These are phyloP conservation scores for Galerina sulciceps DNA, from an alignment of 768 basidiomycete genomes.

Conservation along the genomic window DNA sequence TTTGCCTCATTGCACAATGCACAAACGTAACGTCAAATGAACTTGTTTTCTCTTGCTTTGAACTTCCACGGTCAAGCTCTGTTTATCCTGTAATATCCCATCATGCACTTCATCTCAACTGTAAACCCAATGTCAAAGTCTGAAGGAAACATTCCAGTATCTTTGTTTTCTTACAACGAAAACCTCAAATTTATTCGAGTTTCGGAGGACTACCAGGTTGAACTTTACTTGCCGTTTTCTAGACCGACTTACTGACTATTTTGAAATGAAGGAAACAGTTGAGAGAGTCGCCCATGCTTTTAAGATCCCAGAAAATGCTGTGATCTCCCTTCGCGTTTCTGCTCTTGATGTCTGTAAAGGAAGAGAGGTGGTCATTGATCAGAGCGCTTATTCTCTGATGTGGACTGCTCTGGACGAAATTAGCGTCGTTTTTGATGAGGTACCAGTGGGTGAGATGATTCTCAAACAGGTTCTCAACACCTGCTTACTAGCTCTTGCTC, in stretches of 20 bases:
- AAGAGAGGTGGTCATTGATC: constrained; percentile 30
- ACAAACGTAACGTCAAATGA: neutral
- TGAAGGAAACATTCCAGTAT: constrained; percentile 26
- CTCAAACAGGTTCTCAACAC: neutral
- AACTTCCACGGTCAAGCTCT: neutral
- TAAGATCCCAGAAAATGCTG: constrained; percentile 7
- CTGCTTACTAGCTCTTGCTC: neutral
- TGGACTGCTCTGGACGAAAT: constrained; percentile 32
- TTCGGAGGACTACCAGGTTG: constrained; percentile 27
- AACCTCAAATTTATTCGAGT: constrained; percentile 28
- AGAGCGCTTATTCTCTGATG: constrained; percentile 32
- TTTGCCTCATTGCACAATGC: too few species aligned
- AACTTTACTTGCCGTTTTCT: neutral
- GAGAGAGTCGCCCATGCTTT: constrained; percentile 19
- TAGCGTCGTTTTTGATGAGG: constrained; percentile 14
- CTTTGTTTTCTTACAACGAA: constrained; percentile 24
- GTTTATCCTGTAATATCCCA: neutral
- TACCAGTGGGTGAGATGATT: neutral
- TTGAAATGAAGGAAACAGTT: constrained; percentile 26
- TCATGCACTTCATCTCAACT: constrained; percentile 27
- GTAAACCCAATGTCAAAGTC: constrained; percentile 19
- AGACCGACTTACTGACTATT: neutral
- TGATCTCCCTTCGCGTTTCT: constrained; percentile 25
- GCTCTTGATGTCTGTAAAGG: constrained; percentile 34
- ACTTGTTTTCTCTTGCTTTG: neutral